A percentile compares a stretch with the other conserved stretches of the same genome.
phyloP scores from a whole-genome alignment of 2,329 filamentous ascomycete genomes.

The Phyllosticta citribraziliensis region DNA sequence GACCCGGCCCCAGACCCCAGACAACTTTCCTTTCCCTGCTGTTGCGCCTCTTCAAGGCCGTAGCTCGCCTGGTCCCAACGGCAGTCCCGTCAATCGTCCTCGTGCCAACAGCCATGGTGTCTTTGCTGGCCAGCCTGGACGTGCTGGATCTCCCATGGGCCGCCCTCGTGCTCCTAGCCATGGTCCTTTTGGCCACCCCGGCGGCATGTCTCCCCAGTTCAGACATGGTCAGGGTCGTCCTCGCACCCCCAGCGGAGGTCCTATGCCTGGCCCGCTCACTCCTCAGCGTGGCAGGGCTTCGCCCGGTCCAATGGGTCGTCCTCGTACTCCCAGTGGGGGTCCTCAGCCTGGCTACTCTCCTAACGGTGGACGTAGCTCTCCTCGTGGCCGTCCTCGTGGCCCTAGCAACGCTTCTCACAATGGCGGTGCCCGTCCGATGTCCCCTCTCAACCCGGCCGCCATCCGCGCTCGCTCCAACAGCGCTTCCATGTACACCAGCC shows the following conservation, averaged over 20 bases:
- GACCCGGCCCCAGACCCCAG: background rate
- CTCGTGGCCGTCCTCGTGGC: slow-evolving; percentile 26
- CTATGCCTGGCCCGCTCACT: slow-evolving; percentile 19
- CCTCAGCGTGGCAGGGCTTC: background rate
- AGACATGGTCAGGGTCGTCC: slow-evolving; percentile 16
- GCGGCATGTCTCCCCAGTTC: background rate
- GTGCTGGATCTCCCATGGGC: slow-evolving; percentile 17
- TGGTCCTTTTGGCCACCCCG: slow-evolving; percentile 12
- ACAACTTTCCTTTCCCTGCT: background rate
- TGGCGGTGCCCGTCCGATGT: slow-evolving; percentile 32
- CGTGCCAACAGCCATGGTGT: slow-evolving; percentile 10
- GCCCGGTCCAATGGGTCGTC: background rate
- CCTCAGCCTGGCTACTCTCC: slow-evolving; percentile 24
- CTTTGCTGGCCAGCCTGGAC: background rate
- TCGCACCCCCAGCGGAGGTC: slow-evolving; percentile 37
- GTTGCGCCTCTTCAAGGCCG: slow-evolving; percentile 40
- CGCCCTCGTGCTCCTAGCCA: slow-evolving; percentile 25
- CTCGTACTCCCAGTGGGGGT: background rate
- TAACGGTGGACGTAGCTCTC: slow-evolving; percentile 36
- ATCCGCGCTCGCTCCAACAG: slow-evolving; percentile 26
- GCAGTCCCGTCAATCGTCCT: slow-evolving; percentile 12
- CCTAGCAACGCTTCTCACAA: slow-evolving; percentile 31
- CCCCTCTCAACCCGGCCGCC: slow-evolving; percentile 23
- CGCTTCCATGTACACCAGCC: slow-evolving; percentile 27
- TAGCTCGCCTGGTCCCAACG: slow-evolving; percentile 32